Percentiles rank a stretch among this genome's conserved stretches.
These are phyloP conservation scores for Debaryomyces sp. DNA, from an alignment of 1,139 yeast species.

Conservation along the genomic window DNA sequence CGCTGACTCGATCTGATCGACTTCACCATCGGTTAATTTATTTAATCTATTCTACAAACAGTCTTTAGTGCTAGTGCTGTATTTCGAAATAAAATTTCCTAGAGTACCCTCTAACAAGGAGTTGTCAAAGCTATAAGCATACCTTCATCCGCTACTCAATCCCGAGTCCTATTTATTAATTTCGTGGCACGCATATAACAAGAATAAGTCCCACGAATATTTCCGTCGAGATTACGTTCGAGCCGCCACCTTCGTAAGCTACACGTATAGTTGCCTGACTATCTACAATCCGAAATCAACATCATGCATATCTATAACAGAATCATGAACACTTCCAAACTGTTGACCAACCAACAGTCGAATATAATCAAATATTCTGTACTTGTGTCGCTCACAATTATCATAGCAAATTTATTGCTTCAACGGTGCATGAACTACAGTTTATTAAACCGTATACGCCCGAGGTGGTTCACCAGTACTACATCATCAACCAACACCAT, in stretches of 20 bases:
- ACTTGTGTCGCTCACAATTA: conserved; percentile 1
- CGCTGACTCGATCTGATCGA: neutral
- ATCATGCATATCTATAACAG: neutral
- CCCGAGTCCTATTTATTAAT: neutral
- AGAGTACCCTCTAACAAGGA: neutral
- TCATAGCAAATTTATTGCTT: neutral
- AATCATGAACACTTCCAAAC: neutral
- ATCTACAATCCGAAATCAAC: neutral
- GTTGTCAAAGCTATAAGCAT: neutral
- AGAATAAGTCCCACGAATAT: neutral
- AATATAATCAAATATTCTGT: conserved; percentile 4
- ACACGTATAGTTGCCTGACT: neutral
- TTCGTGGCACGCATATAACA: neutral
- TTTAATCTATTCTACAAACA: neutral
- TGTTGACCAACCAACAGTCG: neutral
- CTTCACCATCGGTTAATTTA: neutral
- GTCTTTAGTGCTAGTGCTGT: neutral
- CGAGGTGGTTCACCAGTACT: neutral
- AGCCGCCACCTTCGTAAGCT: neutral
- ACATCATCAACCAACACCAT: neutral
- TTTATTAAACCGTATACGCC: neutral
- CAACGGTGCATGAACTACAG: neutral
- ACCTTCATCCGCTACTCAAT: neutral
- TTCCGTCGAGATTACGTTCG: neutral
- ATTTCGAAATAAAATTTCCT: neutral